Base-by-base conservation (phyloP, 768 basidiomycete species). In the Kwoniella dendrophila region DNA sequence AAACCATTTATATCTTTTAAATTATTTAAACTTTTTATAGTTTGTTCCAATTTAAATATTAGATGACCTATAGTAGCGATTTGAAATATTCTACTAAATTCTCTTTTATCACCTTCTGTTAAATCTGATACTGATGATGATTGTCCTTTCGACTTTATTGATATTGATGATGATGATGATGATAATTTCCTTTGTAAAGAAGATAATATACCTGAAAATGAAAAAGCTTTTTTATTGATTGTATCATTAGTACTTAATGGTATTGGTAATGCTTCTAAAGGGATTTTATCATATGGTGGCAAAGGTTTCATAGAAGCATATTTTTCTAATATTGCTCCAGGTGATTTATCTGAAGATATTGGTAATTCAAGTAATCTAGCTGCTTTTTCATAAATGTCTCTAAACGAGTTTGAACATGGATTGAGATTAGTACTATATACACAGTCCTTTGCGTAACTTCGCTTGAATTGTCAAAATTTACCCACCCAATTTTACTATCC, bases 301-400 rank as follows among this genome's bases (percentile, higher is more conserved):
- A 69, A 36, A 45, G 64, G 33, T 26, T 68, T 50, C 16, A 48
- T 47, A 50, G 68, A n/a, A 34, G 71, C 66, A 57, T 71, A 63
- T 40, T 59, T 10, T 49, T 70, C 63, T 12, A 70, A 63, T 44
- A 64, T 43, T 22, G 73, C 61, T 20, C 67, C 67, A 4, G 63
- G 68, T 8, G 62, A 64, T 24, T 38, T 47, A 14, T 66, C 34
- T 0, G 65, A 52, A 6, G 56, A 49, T 4, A 59, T 64, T 3
- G 85, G 83, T 30, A 97, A 82, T 1, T 81, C 77, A 10, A 98
- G 82, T 56, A 87, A 79, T 27, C 87, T 84, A 0, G 90, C 86
- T 11, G 88, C 87, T 73, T 91, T 92, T 81, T 97, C 94, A 68
- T 90, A 89, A 0, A 87, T 83, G 49, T 87, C 84, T 1, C 81